phyloP scores from a whole-genome alignment of 2,329 filamentous ascomycete genomes.

The Penicillium occitanis region DNA sequence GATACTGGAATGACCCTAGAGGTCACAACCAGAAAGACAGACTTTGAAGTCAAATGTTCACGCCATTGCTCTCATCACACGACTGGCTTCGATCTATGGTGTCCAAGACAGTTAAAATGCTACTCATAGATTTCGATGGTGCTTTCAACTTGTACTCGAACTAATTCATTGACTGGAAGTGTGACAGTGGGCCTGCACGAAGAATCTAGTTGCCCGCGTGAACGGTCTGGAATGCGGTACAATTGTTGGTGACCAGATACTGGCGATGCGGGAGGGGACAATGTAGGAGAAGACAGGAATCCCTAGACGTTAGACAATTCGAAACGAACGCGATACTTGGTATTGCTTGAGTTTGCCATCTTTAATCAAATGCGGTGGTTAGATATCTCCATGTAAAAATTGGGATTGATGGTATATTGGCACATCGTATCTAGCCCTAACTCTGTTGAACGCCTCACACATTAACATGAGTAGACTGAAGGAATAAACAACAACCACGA shows the following conservation, averaged over 20 bases:
- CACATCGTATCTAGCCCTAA: background rate
- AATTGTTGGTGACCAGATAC: background rate
- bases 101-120: too few species aligned
- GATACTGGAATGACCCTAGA: background rate
- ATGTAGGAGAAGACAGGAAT: constrained; percentile 6
- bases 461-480: background rate
- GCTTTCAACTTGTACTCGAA: too few species aligned
- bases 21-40: background rate
- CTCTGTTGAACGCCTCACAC: background rate
- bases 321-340: background rate
- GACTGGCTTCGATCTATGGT: too few species aligned
- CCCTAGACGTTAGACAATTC: background rate
- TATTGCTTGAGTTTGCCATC: background rate
- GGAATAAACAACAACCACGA: background rate
- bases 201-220: constrained; percentile 19
- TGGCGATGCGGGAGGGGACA: constrained; percentile 2
- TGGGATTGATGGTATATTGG: background rate
- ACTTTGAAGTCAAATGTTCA: background rate
- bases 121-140: too few species aligned
- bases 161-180: too few species aligned
- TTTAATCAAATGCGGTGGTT: background rate
- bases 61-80: too few species aligned
- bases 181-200: background rate
- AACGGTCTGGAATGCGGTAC: constrained; percentile 14
- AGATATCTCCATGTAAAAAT: background rate